phyloP scores from a whole-genome alignment of 1,139 yeast genomes.

The Debaryomyces psychrophilus region DNA sequence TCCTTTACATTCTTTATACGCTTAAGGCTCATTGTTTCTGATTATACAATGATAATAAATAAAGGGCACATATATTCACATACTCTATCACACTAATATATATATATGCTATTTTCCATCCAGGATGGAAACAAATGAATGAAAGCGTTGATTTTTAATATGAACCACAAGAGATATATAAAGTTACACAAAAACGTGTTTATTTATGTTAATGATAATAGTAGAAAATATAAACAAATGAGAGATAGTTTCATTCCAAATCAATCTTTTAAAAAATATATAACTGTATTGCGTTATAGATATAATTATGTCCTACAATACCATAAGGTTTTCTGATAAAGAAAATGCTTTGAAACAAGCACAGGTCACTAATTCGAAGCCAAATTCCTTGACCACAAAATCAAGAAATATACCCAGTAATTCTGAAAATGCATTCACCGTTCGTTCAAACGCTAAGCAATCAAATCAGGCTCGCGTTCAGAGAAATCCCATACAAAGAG shows the following conservation, averaged over 20 bases:
- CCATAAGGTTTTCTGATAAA: constrained; percentile 14
- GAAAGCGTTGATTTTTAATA: neutral
- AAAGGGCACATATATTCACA: too few species aligned
- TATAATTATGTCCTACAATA: constrained; percentile 7
- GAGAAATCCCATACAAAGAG: constrained; percentile 23
- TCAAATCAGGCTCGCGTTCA: constrained; percentile 4
- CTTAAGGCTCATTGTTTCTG: too few species aligned
- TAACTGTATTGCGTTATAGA: neutral
- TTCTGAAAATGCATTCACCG: constrained; percentile 8
- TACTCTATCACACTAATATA: too few species aligned
- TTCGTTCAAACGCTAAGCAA: constrained; percentile 6
- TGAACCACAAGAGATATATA: neutral
- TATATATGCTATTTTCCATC: too few species aligned
- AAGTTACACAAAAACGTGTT: constrained; percentile 2
- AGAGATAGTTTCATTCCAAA: constrained; percentile 15
- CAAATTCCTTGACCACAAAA: constrained; percentile 8
- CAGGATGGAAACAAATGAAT: neutral
- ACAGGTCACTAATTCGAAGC: neutral
- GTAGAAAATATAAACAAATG: constrained; percentile 8
- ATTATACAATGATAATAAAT: too few species aligned
- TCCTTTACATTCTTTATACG: neutral
- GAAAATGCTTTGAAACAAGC: constrained; percentile 16
- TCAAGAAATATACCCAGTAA: constrained; percentile 5
- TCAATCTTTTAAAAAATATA: neutral
- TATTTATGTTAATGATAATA: neutral